A percentile compares a stretch with the other conserved stretches of the same genome.
Evolutionary conservation across 179 eudicot genomes (phyloP).

Genomic region (Pouteria campechiana): DNA sequence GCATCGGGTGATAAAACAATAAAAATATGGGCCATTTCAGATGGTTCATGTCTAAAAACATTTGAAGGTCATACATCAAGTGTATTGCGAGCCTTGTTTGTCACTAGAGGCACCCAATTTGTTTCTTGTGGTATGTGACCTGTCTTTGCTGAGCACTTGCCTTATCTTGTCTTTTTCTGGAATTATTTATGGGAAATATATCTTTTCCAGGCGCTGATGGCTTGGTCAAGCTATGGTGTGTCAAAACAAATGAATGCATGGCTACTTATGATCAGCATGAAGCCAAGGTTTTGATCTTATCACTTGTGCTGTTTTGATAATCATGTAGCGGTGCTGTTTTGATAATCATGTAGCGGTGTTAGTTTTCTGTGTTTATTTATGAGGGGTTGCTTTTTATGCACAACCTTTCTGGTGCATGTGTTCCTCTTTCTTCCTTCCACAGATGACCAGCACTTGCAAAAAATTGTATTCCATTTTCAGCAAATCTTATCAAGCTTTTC

Average conservation of each 20-base stretch:
- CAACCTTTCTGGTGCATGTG: too few species aligned
- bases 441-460: too few species aligned
- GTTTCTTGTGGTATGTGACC: slow-evolving; percentile 70
- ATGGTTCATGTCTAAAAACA: slow-evolving; percentile 88
- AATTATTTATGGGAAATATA: background rate
- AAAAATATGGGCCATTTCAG: slow-evolving; percentile 84
- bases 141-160: too few species aligned
- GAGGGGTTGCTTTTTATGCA: too few species aligned
- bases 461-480: too few species aligned
- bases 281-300: slow-evolving; percentile 57
- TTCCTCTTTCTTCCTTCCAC: too few species aligned
- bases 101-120: slow-evolving; percentile 78
- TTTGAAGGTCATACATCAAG: slow-evolving; percentile 96
- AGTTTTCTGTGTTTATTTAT: too few species aligned
- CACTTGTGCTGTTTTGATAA: too few species aligned
- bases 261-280: slow-evolving; percentile 93
- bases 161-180: background rate
- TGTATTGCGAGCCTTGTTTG: slow-evolving; percentile 74
- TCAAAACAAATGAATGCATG: slow-evolving; percentile 71
- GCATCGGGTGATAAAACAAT: slow-evolving; percentile 94
- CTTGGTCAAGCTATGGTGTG: slow-evolving; percentile 82
- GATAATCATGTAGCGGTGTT: too few species aligned
- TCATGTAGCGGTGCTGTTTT: too few species aligned
- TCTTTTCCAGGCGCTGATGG: slow-evolving; percentile 80
- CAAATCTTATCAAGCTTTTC: too few species aligned